Evolutionary conservation across 2,329 filamentous ascomycete genomes (phyloP), one percentile per base, ranked within the genome.

Genomic region (Pseudogymnoascus sp.): DNA sequence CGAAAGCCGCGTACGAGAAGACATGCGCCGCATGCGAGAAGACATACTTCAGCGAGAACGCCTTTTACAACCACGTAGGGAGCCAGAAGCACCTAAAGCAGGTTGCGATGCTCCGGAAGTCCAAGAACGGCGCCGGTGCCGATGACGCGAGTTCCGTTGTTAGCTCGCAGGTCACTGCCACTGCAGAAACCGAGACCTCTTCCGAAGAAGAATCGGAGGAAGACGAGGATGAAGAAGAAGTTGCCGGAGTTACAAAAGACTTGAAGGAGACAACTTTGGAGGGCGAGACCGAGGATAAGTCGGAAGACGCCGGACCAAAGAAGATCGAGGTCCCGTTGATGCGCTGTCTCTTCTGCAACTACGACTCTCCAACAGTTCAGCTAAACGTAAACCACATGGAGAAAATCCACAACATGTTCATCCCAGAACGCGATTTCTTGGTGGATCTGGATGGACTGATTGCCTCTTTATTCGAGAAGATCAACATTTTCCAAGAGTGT

Each of bases 1-100:
- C 91, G 63, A 90, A 90, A 74, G 92, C 92, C 3, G 85, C 89
- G 12, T 97, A 92, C 70, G 90, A 96, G 72, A 91, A 88, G 70
- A 76, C 79, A 28, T 99, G 94, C 74, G 78, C 84, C 2, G 81
- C 85, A 18, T 99, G 94, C 77, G 82, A 88, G 69, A 95, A 95
- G 77, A 91, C 88, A 12, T 99, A 95, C 74, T 97, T 87, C 77
- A 97, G 92, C 75, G 90, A 96, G 71, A 96, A 96, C 75, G 92
- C 94, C 33, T 97, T 88, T 74, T 84, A 86, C 70, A 99, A 97
- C 74, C 94, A 99, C 71, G 73, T 97, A 60, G 85, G 85, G 61
- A 96, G 92, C 75, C 86, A 90, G 67, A 96, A 96, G 74, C 94
- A 99, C 74, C 90, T 85, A 74, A 77, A 82, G 60, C 85, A 85